Percentiles rank a stretch among this genome's conserved stretches.
phyloP scores from a whole-genome alignment of 2,329 filamentous ascomycete species.

The Alternaria ethzedia region DNA sequence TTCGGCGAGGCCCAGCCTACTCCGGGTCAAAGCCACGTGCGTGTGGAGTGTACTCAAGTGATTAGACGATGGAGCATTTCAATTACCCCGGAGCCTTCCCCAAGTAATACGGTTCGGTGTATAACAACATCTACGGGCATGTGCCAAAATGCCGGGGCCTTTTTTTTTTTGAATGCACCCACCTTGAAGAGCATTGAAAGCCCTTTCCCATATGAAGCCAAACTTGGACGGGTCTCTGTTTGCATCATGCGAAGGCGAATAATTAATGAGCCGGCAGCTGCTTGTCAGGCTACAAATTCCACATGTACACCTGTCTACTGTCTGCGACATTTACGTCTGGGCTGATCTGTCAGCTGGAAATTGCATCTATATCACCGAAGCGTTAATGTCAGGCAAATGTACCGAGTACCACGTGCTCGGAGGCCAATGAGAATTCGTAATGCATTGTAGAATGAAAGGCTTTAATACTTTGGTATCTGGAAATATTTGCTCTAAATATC shows the following conservation, averaged over 20 bases:
- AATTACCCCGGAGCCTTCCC: not conserved
- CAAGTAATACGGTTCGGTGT: not conserved
- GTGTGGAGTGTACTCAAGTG: not conserved
- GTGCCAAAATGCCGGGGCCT: not conserved
- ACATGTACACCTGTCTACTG: no score
- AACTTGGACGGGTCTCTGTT: not conserved
- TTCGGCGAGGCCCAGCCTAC: no score
- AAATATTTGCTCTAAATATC: not conserved
- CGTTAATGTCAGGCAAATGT: not conserved
- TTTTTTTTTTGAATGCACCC: no score
- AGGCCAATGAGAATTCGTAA: not conserved
- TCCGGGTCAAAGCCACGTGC: not conserved
- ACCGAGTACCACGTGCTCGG: not conserved
- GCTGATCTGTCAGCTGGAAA: not conserved
- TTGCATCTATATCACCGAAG: not conserved
- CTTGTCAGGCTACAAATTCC: no score
- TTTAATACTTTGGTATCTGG: not conserved
- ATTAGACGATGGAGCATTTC: not conserved
- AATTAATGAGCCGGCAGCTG: not conserved
- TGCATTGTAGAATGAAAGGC: no score
- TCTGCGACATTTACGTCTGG: not conserved
- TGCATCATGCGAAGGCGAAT: not conserved
- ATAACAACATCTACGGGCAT: not conserved
- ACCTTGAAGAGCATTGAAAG: not conserved
- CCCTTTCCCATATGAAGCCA: not conserved